Conservation (phyloP, 1,284 basidiomycete species). For the Trichosporon sp. region DNA sequence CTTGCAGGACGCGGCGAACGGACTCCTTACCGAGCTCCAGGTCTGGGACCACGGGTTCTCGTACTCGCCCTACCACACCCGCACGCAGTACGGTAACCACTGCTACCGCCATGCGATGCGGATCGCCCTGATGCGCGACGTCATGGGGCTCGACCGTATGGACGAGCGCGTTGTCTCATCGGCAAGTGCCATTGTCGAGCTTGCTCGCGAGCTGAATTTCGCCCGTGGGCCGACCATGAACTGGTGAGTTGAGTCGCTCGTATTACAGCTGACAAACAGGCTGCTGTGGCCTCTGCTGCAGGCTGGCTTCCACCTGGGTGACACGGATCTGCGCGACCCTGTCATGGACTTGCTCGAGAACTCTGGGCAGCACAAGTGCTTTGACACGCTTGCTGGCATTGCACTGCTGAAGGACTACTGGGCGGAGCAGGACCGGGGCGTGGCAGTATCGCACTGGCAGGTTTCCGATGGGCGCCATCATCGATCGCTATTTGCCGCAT, state of each 20-base stretch:
- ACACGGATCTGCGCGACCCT: constrained; percentile 28
- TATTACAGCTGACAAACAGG: constrained; percentile 23
- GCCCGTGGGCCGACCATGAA: constrained; percentile 28
- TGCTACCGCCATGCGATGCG: constrained; percentile 40
- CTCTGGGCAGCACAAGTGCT: constrained; percentile 41
- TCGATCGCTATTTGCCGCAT: constrained; percentile 20
- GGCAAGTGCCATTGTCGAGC: constrained; percentile 37
- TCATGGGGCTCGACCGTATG: constrained; percentile 31
- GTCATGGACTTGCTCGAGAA: constrained; percentile 34
- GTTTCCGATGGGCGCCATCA: constrained; percentile 10
- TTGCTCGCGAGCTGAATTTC: constrained; percentile 34
- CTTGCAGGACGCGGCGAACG: constrained; percentile 30
- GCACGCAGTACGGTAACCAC: constrained; percentile 43
- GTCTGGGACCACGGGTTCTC: constrained; percentile 40
- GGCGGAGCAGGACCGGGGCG: constrained; percentile 22
- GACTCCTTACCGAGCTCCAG: constrained; percentile 35
- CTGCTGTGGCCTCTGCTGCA: constrained; percentile 45
- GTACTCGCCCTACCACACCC: constrained; percentile 37
- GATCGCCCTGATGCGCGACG: constrained; percentile 37
- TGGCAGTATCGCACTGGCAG: constrained; percentile 20
- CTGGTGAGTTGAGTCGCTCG: constrained; percentile 25
- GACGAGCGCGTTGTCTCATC: constrained; percentile 33
- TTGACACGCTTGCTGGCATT: constrained; percentile 34
- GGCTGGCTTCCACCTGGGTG: constrained; percentile 39
- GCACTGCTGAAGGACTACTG: constrained; percentile 30